Conservation (phyloP, 179 eudicot species). For the Heliamphora pulchella region DNA sequence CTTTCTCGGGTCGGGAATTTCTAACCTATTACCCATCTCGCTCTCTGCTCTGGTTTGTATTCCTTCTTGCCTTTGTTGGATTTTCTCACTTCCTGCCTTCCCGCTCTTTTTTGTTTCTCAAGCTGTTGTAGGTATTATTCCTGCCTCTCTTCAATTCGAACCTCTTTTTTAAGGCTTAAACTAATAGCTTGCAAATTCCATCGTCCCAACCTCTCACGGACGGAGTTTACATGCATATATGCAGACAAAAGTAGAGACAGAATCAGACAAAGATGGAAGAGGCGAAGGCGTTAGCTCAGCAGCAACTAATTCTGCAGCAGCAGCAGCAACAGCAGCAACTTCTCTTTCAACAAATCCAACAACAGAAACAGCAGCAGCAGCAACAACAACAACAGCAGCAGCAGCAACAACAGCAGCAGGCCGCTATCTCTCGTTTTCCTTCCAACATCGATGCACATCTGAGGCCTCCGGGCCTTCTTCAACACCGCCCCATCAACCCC, state of each 20-base stretch:
- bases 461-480: constrained; percentile 27
- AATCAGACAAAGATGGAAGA: constrained; percentile 32
- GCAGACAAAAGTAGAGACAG: constrained; percentile 1
- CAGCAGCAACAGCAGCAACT: constrained; percentile 30
- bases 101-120: no score
- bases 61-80: no score
- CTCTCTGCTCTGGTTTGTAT: no score
- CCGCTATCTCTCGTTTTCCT: constrained; percentile 22
- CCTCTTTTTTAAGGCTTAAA: no score
- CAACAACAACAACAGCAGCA: constrained; percentile 37
- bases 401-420: constrained; percentile 37
- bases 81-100: no score
- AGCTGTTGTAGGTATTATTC: no score
- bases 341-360: constrained; percentile 37
- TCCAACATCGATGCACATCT: constrained; percentile 24
- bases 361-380: constrained; percentile 35
- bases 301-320: constrained; percentile 30
- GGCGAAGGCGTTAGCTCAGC: constrained; percentile 34
- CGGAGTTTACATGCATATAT: no score
- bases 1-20: no score
- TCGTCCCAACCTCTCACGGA: no score
- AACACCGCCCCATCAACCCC: constrained; percentile 19
- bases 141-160: no score
- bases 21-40: no score
- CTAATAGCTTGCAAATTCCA: no score